phyloP scores from a whole-genome alignment of 768 basidiomycete species.

The Steccherinum ochraceum region DNA sequence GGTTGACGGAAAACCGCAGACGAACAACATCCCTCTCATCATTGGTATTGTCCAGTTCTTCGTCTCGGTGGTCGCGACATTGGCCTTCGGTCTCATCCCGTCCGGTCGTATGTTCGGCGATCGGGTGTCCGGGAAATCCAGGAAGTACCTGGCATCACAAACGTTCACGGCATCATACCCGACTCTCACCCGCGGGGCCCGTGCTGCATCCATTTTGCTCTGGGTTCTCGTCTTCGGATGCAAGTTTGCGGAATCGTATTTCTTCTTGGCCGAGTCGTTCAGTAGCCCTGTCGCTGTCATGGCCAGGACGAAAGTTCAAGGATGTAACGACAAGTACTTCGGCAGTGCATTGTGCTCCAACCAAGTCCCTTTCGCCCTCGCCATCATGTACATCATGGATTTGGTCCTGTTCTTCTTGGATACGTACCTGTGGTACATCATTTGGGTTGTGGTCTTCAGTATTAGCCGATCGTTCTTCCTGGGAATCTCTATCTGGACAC shows the following conservation, averaged over 20 bases:
- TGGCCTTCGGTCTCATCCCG: constrained; percentile 84
- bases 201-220: constrained; percentile 76
- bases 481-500: constrained; percentile 97
- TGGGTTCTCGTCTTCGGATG: constrained; percentile 95
- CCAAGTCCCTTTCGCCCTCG: constrained; percentile 89
- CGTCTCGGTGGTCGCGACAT: constrained; percentile 76
- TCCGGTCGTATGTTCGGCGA: constrained; percentile 99
- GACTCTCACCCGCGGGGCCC: constrained; percentile 58
- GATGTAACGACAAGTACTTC: constrained; percentile 81
- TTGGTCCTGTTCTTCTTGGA: constrained; percentile 97
- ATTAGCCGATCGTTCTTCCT: constrained; percentile 86
- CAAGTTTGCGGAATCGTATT: constrained; percentile 96
- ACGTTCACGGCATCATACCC: constrained; percentile 99
- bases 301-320: constrained; percentile 91
- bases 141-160: constrained; percentile 98
- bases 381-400: constrained; percentile 99
- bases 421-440: constrained; percentile 99
- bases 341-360: constrained; percentile 79
- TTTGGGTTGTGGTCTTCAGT: constrained; percentile 95
- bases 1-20: constrained; percentile 60
- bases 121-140: constrained; percentile 92
- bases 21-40: constrained; percentile 76
- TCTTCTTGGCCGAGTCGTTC: constrained; percentile 97
- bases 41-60: constrained; percentile 92
- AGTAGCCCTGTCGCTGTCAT: constrained; percentile 93